These are phyloP conservation scores for Cyclanthera cordifolia DNA, from an alignment of 306 rosid species.

Conservation along the genomic window DNA sequence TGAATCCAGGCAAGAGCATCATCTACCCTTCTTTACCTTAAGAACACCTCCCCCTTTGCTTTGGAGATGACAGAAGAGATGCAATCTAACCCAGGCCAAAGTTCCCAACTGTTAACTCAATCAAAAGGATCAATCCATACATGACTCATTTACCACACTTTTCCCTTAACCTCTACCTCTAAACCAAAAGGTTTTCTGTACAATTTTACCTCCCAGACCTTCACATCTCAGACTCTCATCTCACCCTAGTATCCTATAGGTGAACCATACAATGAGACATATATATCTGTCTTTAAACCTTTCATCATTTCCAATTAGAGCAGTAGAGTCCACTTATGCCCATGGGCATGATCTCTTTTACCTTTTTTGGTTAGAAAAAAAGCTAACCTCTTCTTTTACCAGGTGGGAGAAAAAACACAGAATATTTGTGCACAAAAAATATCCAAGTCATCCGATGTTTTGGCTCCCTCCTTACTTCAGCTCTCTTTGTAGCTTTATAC, in stretches of 20 bases:
- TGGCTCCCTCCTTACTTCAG: background rate
- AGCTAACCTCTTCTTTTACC: no score
- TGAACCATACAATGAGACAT: no score
- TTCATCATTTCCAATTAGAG: no score
- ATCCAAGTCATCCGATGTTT: background rate
- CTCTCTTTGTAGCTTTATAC: background rate
- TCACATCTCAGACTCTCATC: no score
- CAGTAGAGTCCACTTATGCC: no score
- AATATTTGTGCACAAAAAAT: no score
- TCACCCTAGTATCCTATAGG: no score
- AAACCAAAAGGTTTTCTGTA: background rate
- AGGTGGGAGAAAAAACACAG: no score
- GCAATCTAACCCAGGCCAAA: background rate
- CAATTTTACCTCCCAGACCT: no score
- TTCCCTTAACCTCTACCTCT: background rate
- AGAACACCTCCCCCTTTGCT: background rate
- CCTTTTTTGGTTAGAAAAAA: no score
- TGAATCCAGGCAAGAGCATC: slow-evolving; percentile 1
- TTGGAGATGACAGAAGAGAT: background rate
- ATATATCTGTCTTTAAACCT: no score
- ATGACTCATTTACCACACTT: background rate
- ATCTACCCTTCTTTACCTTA: background rate
- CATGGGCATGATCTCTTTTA: no score
- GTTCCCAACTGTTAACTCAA: background rate
- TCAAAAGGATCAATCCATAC: background rate